These are phyloP conservation scores for Drosera capensis DNA, from an alignment of 148 eudicot species.

Conservation along the genomic window DNA sequence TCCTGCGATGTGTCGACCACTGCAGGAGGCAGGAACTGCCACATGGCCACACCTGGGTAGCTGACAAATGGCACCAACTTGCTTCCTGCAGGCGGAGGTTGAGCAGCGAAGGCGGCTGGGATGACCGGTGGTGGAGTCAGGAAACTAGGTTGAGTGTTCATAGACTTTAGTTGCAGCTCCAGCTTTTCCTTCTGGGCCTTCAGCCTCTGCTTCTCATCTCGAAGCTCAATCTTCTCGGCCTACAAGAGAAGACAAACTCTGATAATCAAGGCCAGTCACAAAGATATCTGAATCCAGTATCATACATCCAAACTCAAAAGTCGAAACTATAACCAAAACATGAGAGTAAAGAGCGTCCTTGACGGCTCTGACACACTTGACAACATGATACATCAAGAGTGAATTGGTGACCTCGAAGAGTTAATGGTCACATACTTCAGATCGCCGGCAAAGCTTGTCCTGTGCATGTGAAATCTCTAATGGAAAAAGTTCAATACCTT, in stretches of 20 bases:
- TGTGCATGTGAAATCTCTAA: neutral
- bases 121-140: constrained; percentile 27
- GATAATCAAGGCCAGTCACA: neutral
- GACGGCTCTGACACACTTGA: too few species aligned
- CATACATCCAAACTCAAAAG: neutral
- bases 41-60: constrained; percentile 58
- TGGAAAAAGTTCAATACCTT: constrained; percentile 21
- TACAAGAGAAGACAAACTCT: constrained; percentile 7
- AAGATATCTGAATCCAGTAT: neutral
- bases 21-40: constrained; percentile 64
- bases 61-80: constrained; percentile 43
- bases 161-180: constrained; percentile 30
- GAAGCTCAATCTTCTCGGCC: constrained; percentile 63
- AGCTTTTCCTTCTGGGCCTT: constrained; percentile 38
- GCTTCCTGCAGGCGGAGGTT: constrained; percentile 23
- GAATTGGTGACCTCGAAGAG: too few species aligned
- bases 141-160: constrained; percentile 27
- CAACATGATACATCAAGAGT: too few species aligned
- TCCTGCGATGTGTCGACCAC: constrained; percentile 57
- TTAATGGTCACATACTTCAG: neutral
- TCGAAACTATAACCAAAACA: too few species aligned
- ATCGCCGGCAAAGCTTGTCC: neutral
- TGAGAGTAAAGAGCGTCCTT: too few species aligned
- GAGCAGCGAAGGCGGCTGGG: constrained; percentile 41
- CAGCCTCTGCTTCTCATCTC: constrained; percentile 45